Evolutionary conservation across 1,284 basidiomycete species (phyloP), one percentile per base, ranked within the genome.

Genomic region (Ustilago xerochloae): DNA sequence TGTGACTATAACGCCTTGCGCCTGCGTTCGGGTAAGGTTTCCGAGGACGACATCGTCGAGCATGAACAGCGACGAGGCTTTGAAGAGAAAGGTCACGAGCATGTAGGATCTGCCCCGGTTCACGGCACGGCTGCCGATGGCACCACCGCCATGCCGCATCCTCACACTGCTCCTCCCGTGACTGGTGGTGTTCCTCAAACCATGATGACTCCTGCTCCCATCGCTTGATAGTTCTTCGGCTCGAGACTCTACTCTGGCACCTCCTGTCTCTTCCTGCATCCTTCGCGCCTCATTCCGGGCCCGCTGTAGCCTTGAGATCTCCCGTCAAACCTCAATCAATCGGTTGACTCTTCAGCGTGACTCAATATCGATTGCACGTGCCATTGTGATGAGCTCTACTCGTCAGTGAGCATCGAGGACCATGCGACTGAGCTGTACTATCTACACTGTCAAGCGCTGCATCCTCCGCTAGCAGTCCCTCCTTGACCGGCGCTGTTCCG

Each of bases 1-100:
- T 64, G 78, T 33, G 62, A 77, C 53, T 79, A 75, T 35, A 52
- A 49, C 24, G 38, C 48, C 10, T 63, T 81, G 35, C 60, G 60
- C 20, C 67, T 75, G 2, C 55, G 52, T 29, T 70, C 66, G 15
- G 75, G 75, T 35, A 78, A 75, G 38, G 24, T 58, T 9, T 47
- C 70, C 10, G 70, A 76, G 28, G 30, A 36, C 30, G 18, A 51
- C 33, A 62, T 54, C 10, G 65, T 39, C 16, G 39, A 51, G 12
- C 38, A 51, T 33, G 50, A 54, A 32, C 51, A 46, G 7, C 52
- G 64, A 48, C 24, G 30, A 10, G 28, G 30, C n/a, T 22, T 47
- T 32, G 39, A 48, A 6, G 64, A 66, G 6, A 66, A 61, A 26
- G 39, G 20, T 32, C 52, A 61, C 33, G 58, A 66, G 39, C 35